Evolutionary conservation across 768 basidiomycete species (phyloP).

Genomic region (Pleurotus ostreatus): DNA sequence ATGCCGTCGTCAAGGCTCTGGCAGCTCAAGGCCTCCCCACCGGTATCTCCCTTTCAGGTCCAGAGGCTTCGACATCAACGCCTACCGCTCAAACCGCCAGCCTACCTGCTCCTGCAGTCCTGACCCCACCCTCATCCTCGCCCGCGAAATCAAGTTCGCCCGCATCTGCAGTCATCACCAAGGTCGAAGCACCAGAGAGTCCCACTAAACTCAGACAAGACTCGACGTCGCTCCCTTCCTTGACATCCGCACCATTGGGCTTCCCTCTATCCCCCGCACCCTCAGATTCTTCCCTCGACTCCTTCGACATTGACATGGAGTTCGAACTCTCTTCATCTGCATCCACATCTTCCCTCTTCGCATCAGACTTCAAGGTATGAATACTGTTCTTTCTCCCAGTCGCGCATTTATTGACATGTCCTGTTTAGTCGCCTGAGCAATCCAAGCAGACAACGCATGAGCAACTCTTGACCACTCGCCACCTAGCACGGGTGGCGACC

Average conservation of each 20-base stretch:
- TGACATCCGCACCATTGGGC: constrained; percentile 22
- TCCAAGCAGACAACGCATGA: constrained; percentile 28
- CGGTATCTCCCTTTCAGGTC: constrained; percentile 25
- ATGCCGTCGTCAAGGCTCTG: constrained; percentile 73
- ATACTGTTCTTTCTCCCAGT: constrained; percentile 24
- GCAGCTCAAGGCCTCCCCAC: constrained; percentile 63
- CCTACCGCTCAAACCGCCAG: constrained; percentile 17
- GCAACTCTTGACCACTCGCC: constrained; percentile 72
- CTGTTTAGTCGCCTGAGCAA: constrained; percentile 23
- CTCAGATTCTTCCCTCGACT: constrained; percentile 33
- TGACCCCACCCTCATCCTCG: constrained; percentile 17
- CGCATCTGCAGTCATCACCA: constrained; percentile 17
- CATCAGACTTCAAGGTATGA: constrained; percentile 32
- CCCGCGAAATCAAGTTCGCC: constrained; percentile 22
- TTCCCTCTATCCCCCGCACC: constrained; percentile 38
- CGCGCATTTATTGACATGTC: constrained; percentile 16
- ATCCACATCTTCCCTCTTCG: constrained; percentile 26
- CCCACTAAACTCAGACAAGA: constrained; percentile 3
- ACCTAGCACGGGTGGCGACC: constrained; percentile 98
- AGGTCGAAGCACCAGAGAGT: background rate
- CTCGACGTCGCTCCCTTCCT: constrained; percentile 18
- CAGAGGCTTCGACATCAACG: constrained; percentile 15
- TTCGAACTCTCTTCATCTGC: constrained; percentile 13
- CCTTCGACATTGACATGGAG: constrained; percentile 20
- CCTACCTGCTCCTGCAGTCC: constrained; percentile 18